Evolutionary conservation across 2,329 filamentous ascomycete species (phyloP), one percentile per base, ranked within the genome.

Genomic region (Trichoderma brevicompactum): DNA sequence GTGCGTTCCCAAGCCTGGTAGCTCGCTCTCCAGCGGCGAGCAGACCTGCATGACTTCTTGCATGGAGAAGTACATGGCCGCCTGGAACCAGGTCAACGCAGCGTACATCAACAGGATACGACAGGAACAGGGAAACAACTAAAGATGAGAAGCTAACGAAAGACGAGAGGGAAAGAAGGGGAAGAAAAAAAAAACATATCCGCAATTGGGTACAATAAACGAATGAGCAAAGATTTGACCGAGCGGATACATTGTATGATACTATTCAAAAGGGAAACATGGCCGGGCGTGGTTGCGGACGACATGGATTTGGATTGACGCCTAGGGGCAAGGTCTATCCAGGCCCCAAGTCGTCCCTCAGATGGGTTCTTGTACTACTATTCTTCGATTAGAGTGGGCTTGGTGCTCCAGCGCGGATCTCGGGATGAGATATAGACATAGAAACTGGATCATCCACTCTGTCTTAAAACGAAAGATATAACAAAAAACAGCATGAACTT

Each of bases 11-110:
- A 88, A 89, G 73, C 89, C 91, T 62, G 88, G 89, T 65, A 77
- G 82, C 56, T 87, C 86, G 62, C 79, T 94, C 64, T 89, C 88
- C 56, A 85, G 83, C 77, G 78, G 84, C 78, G 91, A 94, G 77
- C 82, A 87, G 74, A 82, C 85, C 23, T 94, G 91, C 80, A 83
- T 91, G 74, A 91, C 85, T 19, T 82, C 85, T 67, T 94, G 91
- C 81, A 91, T 93, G 87, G 90, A 94, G 73, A 94, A 94, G 79
- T 94, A 94, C 82, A 92, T 94, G 83, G 80, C 83, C 38, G 85
- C 90, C 10, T 94, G 91, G 91, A 93, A 93, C 79, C 80, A 85
- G 68, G 88, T 92, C 73, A 90, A 88, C 80, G 78, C 82, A 54
- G 83, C 88, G 46, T 92, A 92, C 76, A 85, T 92, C 73, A 78